These are phyloP conservation scores for Saprolegnia parasitica DNA, from an alignment of 352 stramenopile genomes.

Conservation along the genomic window DNA sequence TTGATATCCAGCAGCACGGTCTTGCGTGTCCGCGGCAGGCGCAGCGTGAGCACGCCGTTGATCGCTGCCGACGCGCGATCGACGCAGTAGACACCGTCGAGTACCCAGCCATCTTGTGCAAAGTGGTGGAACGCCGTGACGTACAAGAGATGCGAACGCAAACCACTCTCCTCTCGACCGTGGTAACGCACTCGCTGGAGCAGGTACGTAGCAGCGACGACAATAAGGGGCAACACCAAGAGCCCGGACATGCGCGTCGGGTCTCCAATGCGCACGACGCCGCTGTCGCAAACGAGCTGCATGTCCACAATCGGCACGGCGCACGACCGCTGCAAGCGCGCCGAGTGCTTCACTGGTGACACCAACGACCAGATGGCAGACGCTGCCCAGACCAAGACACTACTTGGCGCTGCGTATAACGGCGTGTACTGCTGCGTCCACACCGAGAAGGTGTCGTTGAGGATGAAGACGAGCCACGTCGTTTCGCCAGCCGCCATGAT, in stretches of 20 bases:
- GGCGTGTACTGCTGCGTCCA: conserved; percentile 8
- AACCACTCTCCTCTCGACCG: neutral
- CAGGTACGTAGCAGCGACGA: conserved; percentile 9
- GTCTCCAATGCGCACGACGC: conserved; percentile 11
- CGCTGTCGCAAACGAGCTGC: conserved; percentile 20
- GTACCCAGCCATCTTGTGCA: neutral
- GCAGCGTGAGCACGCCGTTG: conserved; percentile 4
- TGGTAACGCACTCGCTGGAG: conserved; percentile 1
- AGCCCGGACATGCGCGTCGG: neutral
- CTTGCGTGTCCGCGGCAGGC: neutral
- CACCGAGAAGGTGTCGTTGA: conserved; percentile 22
- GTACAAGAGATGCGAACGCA: conserved; percentile 5
- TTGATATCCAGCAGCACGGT: conserved; percentile 21
- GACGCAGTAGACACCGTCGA: conserved; percentile 11
- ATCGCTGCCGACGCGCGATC: conserved; percentile 16
- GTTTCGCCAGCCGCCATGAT: conserved; percentile 16
- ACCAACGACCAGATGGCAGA: conserved; percentile 2
- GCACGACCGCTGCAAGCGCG: neutral
- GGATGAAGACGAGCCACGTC: conserved; percentile 23
- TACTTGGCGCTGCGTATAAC: conserved; percentile 6
- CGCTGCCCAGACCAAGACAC: neutral
- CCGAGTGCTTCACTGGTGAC: neutral
- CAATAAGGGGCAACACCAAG: neutral
- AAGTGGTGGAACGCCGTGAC: conserved; percentile 8
- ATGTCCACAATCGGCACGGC: conserved; percentile 8